Conservation (phyloP, 768 basidiomycete genomes). For the Fistulinella prunicolor region DNA sequence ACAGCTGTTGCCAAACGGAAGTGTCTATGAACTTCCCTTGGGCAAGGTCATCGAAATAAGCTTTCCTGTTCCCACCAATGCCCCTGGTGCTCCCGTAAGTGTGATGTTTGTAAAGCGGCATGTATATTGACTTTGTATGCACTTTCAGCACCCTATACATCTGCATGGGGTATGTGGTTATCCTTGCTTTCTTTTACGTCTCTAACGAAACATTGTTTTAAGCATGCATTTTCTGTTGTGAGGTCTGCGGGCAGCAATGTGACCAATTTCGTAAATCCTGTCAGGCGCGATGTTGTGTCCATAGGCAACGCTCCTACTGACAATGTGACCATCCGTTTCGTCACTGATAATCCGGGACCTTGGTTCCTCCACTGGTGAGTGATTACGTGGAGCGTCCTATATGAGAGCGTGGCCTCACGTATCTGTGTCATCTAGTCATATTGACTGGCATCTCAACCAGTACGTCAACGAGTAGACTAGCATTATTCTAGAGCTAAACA, state of each 20-base stretch:
- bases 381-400: not conserved
- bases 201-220: not conserved
- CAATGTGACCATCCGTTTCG: constrained; percentile 56
- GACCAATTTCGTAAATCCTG: constrained; percentile 37
- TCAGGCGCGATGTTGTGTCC: constrained; percentile 34
- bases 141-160: constrained; percentile 39
- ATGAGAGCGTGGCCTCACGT: not conserved
- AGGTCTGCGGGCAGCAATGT: constrained; percentile 27
- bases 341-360: constrained; percentile 64
- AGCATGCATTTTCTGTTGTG: constrained; percentile 40
- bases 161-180: constrained; percentile 37
- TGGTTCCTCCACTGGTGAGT: constrained; percentile 50
- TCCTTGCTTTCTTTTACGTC: not conserved
- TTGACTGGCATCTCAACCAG: constrained; percentile 31
- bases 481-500: not conserved
- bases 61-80: constrained; percentile 35
- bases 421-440: constrained; percentile 17
- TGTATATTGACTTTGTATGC: constrained; percentile 1
- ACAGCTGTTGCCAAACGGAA: constrained; percentile 49
- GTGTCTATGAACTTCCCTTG: constrained; percentile 43
- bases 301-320: constrained; percentile 28
- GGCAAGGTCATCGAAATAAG: constrained; percentile 47
- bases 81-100: constrained; percentile 32
- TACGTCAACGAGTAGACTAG: constrained; percentile 7
- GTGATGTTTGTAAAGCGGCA: not conserved